These are phyloP conservation scores for Rhodotorula graminis DNA, from an alignment of 768 basidiomycete species.

Conservation along the genomic window DNA sequence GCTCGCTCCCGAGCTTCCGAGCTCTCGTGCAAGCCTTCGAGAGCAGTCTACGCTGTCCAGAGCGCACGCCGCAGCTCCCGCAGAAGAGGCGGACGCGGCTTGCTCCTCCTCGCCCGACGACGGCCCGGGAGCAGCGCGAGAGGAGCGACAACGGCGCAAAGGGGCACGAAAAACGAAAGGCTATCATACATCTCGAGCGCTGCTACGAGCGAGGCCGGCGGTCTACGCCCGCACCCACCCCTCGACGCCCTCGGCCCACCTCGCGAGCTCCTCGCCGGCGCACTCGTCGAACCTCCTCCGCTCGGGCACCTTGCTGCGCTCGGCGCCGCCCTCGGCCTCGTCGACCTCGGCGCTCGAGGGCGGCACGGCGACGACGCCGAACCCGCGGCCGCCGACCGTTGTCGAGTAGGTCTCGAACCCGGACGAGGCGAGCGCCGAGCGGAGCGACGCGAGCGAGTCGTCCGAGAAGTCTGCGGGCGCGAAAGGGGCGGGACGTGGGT, in stretches of 20 bases:
- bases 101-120: too few relatives aligned
- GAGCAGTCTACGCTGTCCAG: too few relatives aligned
- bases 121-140: too few relatives aligned
- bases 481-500: neutral
- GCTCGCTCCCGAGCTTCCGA: too few relatives aligned
- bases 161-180: neutral
- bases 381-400: slow-evolving; percentile 84
- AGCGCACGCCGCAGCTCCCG: too few relatives aligned
- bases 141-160: too few relatives aligned
- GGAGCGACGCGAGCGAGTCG: slow-evolving; percentile 57
- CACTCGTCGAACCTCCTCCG: slow-evolving; percentile 26
- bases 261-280: slow-evolving; percentile 21
- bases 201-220: neutral
- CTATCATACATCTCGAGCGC: neutral
- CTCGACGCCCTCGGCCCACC: slow-evolving; percentile 28
- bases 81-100: too few relatives aligned
- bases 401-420: slow-evolving; percentile 82
- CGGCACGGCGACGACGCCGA: slow-evolving; percentile 57
- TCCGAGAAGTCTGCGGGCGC: slow-evolving; percentile 63
- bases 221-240: slow-evolving; percentile 36
- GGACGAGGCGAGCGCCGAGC: slow-evolving; percentile 57
- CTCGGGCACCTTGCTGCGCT: slow-evolving; percentile 23
- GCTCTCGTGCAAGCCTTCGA: too few relatives aligned
- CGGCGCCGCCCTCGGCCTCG: slow-evolving; percentile 38
- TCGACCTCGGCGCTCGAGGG: neutral